Evolutionary conservation across 2,329 filamentous ascomycete genomes (phyloP).

Genomic region (Clarireedia homoeocarpa): DNA sequence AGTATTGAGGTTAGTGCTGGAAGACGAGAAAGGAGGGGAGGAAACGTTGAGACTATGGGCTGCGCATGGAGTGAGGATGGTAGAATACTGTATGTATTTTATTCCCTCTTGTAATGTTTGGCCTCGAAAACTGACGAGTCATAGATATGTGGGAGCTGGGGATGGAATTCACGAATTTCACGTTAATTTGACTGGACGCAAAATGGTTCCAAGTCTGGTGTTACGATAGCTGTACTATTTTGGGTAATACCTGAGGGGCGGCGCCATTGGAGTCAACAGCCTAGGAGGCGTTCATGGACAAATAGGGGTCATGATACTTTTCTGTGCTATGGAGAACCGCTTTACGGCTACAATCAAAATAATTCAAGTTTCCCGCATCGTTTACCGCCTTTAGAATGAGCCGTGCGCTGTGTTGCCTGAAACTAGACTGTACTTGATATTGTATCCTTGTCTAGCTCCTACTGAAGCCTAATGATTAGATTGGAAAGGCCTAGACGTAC

Average conservation of each 20-base stretch:
- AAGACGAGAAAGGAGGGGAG: slow-evolving; percentile 12
- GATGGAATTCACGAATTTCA: slow-evolving; percentile 70
- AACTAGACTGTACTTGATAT: neutral
- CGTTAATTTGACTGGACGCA: slow-evolving; percentile 55
- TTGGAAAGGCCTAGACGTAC: neutral
- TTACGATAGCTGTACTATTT: slow-evolving; percentile 35
- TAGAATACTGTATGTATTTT: slow-evolving; percentile 44
- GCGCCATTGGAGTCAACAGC: neutral
- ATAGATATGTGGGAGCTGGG: slow-evolving; percentile 55
- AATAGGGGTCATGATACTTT: neutral
- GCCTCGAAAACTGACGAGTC: slow-evolving; percentile 5
- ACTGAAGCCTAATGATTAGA: neutral
- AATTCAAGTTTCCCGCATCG: neutral
- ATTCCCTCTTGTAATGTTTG: neutral
- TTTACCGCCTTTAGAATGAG: neutral
- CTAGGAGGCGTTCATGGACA: neutral
- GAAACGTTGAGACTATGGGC: slow-evolving; percentile 50
- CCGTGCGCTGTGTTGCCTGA: neutral
- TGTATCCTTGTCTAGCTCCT: neutral
- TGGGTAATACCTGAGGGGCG: neutral
- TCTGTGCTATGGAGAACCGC: neutral
- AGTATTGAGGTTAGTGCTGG: slow-evolving; percentile 14
- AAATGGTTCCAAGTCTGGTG: slow-evolving; percentile 47
- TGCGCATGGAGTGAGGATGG: slow-evolving; percentile 56
- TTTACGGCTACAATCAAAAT: neutral